phyloP scores from a whole-genome alignment of 23 red algal genomes.

The Gracilaria domingensis region DNA sequence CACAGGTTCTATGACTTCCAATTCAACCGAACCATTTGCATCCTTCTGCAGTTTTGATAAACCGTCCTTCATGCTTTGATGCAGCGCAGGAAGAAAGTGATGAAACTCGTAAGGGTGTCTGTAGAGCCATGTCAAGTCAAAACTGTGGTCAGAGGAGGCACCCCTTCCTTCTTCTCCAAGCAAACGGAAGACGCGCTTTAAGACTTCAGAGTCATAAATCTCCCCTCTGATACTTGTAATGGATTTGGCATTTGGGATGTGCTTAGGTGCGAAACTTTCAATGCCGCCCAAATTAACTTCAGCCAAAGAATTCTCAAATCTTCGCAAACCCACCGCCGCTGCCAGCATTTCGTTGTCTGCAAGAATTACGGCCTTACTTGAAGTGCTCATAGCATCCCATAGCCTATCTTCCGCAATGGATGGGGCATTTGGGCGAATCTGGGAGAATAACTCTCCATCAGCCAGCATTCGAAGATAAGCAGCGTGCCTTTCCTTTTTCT shows the following conservation, averaged over 20 bases:
- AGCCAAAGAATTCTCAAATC: slow-evolving; percentile 41
- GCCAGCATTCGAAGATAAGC: slow-evolving; percentile 40
- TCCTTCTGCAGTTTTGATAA: slow-evolving; percentile 34
- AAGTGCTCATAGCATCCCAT: slow-evolving; percentile 44
- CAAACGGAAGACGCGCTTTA: neutral
- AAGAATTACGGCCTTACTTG: neutral
- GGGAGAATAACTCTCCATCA: slow-evolving; percentile 57
- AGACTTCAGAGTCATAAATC: neutral
- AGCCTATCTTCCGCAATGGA: slow-evolving; percentile 60
- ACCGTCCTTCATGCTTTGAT: slow-evolving; percentile 31
- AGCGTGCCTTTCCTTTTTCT: slow-evolving; percentile 32
- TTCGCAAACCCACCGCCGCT: slow-evolving; percentile 38
- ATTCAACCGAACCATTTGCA: neutral
- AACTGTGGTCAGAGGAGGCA: neutral
- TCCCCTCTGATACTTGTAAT: slow-evolving; percentile 1
- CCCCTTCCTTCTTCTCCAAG: neutral
- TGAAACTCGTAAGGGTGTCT: slow-evolving; percentile 49
- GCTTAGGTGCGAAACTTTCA: neutral
- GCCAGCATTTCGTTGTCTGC: slow-evolving; percentile 59
- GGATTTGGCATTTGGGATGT: neutral
- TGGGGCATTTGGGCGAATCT: slow-evolving; percentile 50
- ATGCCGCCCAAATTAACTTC: neutral
- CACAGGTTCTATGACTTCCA: slow-evolving; percentile 8
- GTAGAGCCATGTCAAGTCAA: slow-evolving; percentile 43
- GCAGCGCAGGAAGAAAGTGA: slow-evolving; percentile 47